Conservation (phyloP, 768 basidiomycete species). For the Psilocybe cubensis region DNA sequence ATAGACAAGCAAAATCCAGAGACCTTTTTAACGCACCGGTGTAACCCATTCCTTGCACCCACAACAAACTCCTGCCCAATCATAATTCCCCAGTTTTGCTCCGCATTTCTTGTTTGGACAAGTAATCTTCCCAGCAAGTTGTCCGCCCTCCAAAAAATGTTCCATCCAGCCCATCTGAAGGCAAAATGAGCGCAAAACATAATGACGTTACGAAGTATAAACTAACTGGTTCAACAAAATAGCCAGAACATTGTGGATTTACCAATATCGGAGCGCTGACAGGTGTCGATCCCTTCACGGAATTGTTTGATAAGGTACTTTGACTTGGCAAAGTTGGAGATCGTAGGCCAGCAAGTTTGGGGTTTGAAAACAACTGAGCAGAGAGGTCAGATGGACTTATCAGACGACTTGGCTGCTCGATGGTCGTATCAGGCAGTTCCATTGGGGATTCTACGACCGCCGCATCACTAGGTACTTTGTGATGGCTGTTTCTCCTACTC, state of each 20-base stretch:
- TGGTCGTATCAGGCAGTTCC: neutral
- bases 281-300: conserved; percentile 24
- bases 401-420: conserved; percentile 29
- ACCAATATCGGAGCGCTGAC: conserved; percentile 68
- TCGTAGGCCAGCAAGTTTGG: conserved; percentile 45
- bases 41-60: conserved; percentile 93
- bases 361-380: conserved; percentile 44
- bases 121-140: conserved; percentile 83
- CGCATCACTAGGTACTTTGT: conserved; percentile 7
- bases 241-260: conserved; percentile 91
- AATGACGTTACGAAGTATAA: neutral
- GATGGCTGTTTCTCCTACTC: conserved; percentile 5
- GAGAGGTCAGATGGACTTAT: conserved; percentile 42
- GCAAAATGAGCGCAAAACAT: neutral
- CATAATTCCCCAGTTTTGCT: conserved; percentile 92
- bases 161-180: conserved; percentile 96
- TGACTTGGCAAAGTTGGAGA: conserved; percentile 11
- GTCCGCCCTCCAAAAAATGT: conserved; percentile 71
- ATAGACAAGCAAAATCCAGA: neutral
- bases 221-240: conserved; percentile 94
- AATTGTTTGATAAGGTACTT: neutral
- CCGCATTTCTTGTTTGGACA: conserved; percentile 94
- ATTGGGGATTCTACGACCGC: conserved; percentile 9
- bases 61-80: conserved; percentile 95
- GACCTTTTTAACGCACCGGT: conserved; percentile 58